Conservation (phyloP, 352 stramenopile genomes). For the Aphanomyces invadans region DNA sequence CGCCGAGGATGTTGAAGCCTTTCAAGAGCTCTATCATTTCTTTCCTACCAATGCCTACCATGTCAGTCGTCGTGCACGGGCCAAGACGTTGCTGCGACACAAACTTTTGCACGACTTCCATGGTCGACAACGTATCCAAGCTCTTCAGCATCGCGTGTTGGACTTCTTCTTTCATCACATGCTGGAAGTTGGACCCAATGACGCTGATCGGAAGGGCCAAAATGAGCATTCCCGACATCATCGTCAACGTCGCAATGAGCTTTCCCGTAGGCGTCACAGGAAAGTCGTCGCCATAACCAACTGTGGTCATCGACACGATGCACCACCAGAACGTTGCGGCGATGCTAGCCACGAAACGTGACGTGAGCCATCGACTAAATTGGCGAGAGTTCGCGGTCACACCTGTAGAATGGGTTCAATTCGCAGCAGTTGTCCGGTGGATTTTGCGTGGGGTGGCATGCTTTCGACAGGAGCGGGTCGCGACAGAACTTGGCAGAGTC, state of each 20-base stretch:
- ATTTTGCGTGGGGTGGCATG: neutral
- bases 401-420: slow-evolving; percentile 20
- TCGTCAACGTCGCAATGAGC: slow-evolving; percentile 55
- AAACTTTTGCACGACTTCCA: slow-evolving; percentile 5
- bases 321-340: slow-evolving; percentile 82
- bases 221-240: slow-evolving; percentile 80
- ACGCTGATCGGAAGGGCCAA: slow-evolving; percentile 85
- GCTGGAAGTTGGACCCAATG: slow-evolving; percentile 83
- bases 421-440: slow-evolving; percentile 5
- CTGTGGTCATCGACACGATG: slow-evolving; percentile 88
- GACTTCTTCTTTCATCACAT: slow-evolving; percentile 74
- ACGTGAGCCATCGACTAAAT: slow-evolving; percentile 9
- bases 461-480: slow-evolving; percentile 21
- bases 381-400: neutral
- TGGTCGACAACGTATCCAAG: slow-evolving; percentile 38
- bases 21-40: slow-evolving; percentile 67
- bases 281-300: slow-evolving; percentile 83
- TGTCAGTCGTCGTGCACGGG: too few relatives aligned
- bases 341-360: slow-evolving; percentile 39
- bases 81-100: too few relatives aligned
- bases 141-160: slow-evolving; percentile 74
- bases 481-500: slow-evolving; percentile 41
- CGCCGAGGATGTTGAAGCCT: slow-evolving; percentile 61
- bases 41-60: slow-evolving; percentile 26
- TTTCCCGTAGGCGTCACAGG: slow-evolving; percentile 67